Base-by-base conservation (phyloP, 805 yeast genomes). In the Kodamaea laetipori region DNA sequence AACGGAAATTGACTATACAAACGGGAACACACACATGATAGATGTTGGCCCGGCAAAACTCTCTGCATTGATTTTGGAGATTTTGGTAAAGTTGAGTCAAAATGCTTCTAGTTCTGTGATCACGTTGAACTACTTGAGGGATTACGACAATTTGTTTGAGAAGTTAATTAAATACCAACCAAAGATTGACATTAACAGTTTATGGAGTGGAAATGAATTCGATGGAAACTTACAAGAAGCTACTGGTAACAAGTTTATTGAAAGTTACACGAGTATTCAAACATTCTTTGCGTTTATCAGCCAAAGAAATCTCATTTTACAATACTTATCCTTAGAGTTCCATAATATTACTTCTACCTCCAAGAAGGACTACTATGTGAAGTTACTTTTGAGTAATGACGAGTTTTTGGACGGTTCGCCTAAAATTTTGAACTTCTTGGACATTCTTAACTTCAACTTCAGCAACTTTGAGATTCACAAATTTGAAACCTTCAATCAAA, bases 281-380 rank as follows among this genome's bases (percentile, higher is more conserved):
- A 70, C 92, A 0, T 68, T 88, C 37, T 64, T 80, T 21, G 70
- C 81, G 1, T 84, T 87, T 51, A 73, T 84, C 39, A 73, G 68
- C 31, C 82, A 78, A 49, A 74, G 96, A 54, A 74, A 80, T 33
- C 66, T 73, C 13, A 64, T 84, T 10, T 65, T 88, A 17, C 86
- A 85, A 49, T 80, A 81, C 52, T 63, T 88, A 47, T 77, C 90
- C 12, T 63, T 84, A 42, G 95, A 89, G 50, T 69, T 92, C n/a
- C 90, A 85, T 56, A 74, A 74, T 43, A 67, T 78, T 10, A 68
- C 76, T 6, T 69, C 84, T 6, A 54, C 80, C 28, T 65, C 84
- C 19, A 64, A 80, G 51, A 71, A 78, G 45, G 66, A 75, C 33
- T 64, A 69, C 17, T 84, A 84, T 50, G 67, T 82, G 18, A 68